Evolutionary conservation across 73 alveolate genomes (phyloP).

Genomic region (Uronychia binucleata): DNA sequence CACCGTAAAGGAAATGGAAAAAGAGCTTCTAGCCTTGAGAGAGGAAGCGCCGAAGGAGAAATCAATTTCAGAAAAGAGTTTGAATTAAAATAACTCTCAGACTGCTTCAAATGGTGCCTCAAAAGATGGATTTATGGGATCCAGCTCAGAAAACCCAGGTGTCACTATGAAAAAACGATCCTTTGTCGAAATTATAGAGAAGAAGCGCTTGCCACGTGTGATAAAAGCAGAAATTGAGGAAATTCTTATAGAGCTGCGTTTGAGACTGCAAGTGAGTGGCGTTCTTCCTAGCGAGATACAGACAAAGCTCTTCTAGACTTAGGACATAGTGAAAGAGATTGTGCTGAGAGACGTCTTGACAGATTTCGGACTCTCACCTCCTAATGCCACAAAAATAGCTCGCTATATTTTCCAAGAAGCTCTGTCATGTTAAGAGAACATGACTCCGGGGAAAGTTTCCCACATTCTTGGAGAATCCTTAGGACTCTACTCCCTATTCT

Average conservation of each 20-base stretch:
- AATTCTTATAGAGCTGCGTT: neutral
- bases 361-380: too few species aligned
- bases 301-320: neutral
- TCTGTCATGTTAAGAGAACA: neutral
- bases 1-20: neutral
- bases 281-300: neutral
- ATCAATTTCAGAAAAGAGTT: too few species aligned
- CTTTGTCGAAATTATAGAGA: too few species aligned
- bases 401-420: neutral
- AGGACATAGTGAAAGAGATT: neutral
- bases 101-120: too few species aligned
- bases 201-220: too few species aligned
- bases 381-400: neutral
- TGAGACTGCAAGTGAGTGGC: neutral
- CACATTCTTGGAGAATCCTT: neutral
- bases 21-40: too few species aligned
- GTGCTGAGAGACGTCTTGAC: neutral
- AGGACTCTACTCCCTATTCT: neutral
- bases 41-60: too few species aligned
- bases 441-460: neutral
- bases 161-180: too few species aligned
- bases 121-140: too few species aligned
- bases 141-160: too few species aligned
- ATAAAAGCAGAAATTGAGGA: neutral
- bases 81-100: too few species aligned